Evolutionary conservation across 768 basidiomycete species (phyloP), one percentile per base, ranked within the genome.

Genomic region (Lentinula raphanica): DNA sequence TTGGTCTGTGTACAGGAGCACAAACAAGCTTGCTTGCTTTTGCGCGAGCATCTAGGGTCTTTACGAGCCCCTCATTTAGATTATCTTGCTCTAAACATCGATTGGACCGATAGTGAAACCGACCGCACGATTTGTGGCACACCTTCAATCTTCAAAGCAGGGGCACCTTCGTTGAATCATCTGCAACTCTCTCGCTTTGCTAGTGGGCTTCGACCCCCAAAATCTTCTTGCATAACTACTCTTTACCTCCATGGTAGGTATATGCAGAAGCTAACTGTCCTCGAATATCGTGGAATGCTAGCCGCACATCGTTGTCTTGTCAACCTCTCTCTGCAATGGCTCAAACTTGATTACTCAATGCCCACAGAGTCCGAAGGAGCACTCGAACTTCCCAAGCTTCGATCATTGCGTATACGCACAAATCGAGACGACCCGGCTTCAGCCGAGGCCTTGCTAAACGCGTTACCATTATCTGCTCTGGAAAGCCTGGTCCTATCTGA

Each of bases 241-340:
- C 69, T 81, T n/a, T 75, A 79, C 57, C 63, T 81, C 21, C 77
- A 77, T 44, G 77, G 77, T 4, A 73, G 71, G 66, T 66, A 71
- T 11, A 70, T 68, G 36, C 65, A 69, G 53, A 63, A 66, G 54
- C 67, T 78, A 66, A 70, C 68, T 44, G 67, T 71, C 42, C 61
- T 66, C 15, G 74, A 76, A 51, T 73, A 77, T 54, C 71, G 67
- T 32, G 60, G 65, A 12, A 59, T 78, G 45, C 62, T 79, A 13
- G 63, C 66, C 13, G 56, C 69, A n/a, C 58, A 76, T 9, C 74
- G 75, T 5, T 66, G 58, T 17, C 69, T 80, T 23, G 60, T 69
- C 56, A 75, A 77, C 56, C 68, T 81, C 9, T 79, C 79, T 5
- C 64, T 80, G 25, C 72, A 70, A 44, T 71, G 36, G 15, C 7